A percentile compares a stretch with the other conserved stretches of the same genome.
Conservation (phyloP, 176 grass and related monocot genomes). For the Oropetium thomaeum region DNA sequence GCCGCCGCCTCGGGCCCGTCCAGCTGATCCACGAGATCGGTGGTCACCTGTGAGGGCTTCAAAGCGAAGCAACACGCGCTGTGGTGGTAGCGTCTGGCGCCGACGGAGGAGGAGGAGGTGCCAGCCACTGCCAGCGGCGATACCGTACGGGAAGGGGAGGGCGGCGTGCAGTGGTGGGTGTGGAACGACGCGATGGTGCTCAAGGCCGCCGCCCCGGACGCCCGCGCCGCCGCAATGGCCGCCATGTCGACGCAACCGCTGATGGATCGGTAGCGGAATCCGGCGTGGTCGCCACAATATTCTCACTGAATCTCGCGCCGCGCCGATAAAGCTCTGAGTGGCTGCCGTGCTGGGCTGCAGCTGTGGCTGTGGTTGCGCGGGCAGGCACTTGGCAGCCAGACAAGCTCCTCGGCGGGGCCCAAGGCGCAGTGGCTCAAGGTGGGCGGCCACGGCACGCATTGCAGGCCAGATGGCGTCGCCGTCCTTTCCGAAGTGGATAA, state of each 20-base stretch:
- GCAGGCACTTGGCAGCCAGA: background rate
- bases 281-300: slow-evolving; percentile 1
- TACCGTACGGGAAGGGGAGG: slow-evolving; percentile 29
- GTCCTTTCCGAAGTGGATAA: slow-evolving; percentile 34
- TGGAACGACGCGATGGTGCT: slow-evolving; percentile 45
- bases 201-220: slow-evolving; percentile 17
- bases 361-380: slow-evolving; percentile 48
- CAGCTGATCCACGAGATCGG: slow-evolving; percentile 34
- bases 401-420: slow-evolving; percentile 19
- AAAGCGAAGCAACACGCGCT: slow-evolving; percentile 44
- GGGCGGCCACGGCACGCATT: background rate
- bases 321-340: slow-evolving; percentile 56
- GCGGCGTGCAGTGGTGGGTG: slow-evolving; percentile 28
- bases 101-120: background rate
- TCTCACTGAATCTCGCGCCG: slow-evolving; percentile 2
- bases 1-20: background rate
- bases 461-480: too few relatives aligned
- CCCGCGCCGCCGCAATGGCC: slow-evolving; percentile 36
- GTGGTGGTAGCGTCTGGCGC: slow-evolving; percentile 26
- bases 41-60: slow-evolving; percentile 33
- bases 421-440: slow-evolving; percentile 1
- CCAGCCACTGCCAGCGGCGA: background rate
- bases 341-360: slow-evolving; percentile 32
- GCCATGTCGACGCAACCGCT: background rate
- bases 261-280: background rate